Evolutionary conservation across 768 basidiomycete genomes (phyloP).

Genomic region (Tulasnella sp.): DNA sequence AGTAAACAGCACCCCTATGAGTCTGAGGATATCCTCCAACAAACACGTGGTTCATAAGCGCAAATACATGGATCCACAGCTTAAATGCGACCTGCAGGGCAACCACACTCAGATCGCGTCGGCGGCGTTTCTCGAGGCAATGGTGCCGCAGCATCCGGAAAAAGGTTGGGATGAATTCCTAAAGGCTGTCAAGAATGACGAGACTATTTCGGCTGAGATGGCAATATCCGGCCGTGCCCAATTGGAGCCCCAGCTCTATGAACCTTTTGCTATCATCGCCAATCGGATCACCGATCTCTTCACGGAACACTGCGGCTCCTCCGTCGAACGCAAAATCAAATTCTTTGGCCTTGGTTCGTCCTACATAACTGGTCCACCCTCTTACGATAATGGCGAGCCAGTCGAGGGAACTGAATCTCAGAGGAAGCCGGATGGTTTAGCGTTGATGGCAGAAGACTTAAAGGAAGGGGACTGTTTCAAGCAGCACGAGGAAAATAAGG

Average conservation of each 20-base stretch:
- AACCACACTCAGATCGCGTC: not conserved
- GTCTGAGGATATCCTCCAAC: not conserved
- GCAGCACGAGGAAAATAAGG: not conserved
- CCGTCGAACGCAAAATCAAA: not conserved
- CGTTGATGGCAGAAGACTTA: not conserved
- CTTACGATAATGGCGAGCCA: not conserved
- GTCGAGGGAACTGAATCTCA: not conserved
- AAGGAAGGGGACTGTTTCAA: not conserved
- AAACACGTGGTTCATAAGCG: not conserved
- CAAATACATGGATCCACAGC: not conserved
- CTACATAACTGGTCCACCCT: not conserved
- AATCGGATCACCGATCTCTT: not conserved
- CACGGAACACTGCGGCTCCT: not conserved
- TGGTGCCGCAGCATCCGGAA: not conserved
- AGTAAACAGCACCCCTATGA: not conserved
- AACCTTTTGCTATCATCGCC: not conserved
- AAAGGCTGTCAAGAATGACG: not conserved
- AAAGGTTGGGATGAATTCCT: not conserved
- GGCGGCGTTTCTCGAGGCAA: not conserved
- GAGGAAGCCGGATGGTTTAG: slow-evolving; percentile 5
- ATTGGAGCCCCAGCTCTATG: not conserved
- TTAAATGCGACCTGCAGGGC: not conserved
- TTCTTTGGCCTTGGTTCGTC: not conserved
- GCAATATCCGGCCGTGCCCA: not conserved
- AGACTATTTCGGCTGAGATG: not conserved